These are phyloP conservation scores for Nitzschia putrida DNA, from an alignment of 108 stramenopile genomes.

Conservation along the genomic window DNA sequence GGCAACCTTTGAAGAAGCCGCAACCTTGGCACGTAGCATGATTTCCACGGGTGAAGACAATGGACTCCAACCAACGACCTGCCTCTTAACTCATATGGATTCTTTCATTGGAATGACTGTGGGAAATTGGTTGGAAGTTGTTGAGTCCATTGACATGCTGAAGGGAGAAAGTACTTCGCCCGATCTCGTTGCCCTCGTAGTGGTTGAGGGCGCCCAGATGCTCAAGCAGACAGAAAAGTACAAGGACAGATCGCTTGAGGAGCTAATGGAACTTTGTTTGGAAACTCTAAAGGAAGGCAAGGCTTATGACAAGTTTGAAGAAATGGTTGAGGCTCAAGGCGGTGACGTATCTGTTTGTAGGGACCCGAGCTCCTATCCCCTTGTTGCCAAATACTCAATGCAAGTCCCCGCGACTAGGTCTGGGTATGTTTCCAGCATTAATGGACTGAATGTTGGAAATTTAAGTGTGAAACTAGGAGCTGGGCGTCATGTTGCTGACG, in stretches of 20 bases:
- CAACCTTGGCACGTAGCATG: conserved; percentile 60
- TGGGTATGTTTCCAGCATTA: conserved; percentile 52
- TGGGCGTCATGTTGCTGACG: conserved; percentile 61
- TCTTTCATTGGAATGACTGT: conserved; percentile 65
- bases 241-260: conserved; percentile 29
- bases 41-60: conserved; percentile 71
- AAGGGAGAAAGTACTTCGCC: not conserved
- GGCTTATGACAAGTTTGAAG: conserved; percentile 61
- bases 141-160: conserved; percentile 76
- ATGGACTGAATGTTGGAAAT: conserved; percentile 61
- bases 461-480: conserved; percentile 66
- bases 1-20: conserved; percentile 53
- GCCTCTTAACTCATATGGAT: conserved; percentile 83
- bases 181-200: conserved; percentile 63
- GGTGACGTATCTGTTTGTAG: conserved; percentile 54
- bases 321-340: conserved; percentile 81
- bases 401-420: conserved; percentile 31
- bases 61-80: conserved; percentile 66
- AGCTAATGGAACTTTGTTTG: conserved; percentile 46
- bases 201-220: conserved; percentile 75
- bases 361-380: conserved; percentile 19
- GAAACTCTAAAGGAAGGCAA: conserved; percentile 58
- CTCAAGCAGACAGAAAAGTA: conserved; percentile 58
- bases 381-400: conserved; percentile 6
- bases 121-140: conserved; percentile 84